Base-by-base conservation (phyloP, 495 filamentous ascomycete species). In the Aspergillus asperescens region DNA sequence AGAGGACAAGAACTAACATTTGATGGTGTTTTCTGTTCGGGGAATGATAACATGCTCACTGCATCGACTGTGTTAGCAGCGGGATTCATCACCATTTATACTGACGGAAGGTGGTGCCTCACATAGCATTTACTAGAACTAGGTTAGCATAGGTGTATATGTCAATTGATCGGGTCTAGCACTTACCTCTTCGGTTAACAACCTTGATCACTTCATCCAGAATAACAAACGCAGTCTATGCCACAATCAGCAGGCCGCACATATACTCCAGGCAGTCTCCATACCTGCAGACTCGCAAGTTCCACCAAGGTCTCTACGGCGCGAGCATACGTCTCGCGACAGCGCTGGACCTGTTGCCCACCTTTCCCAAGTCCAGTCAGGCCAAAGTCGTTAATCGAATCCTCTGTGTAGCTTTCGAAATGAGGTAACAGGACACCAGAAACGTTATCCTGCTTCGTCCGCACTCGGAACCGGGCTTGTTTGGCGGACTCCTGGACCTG, bases 171-270 rank as follows among this genome's bases (percentile, higher is more conserved):
- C n/a, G 16, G 22, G 20, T 12, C 38, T 9, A 23, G 2, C n/a
- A 62, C 79, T 68, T 72, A 85, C 84, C 86, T 88, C 93, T 86
- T 55, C 93, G 83, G 68, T 97, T 99, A 27, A 99, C 93, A 22
- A 96, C 88, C 77, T 99, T 99, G 71, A 99, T 99, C 48, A 99
- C 94, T 64, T 97, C 94, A 65, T 99, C 93, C 54, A 99, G 67
- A 56, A 96, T 96, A 32, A 99, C 88, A 63, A 99, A 99, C 5
- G 93, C 94, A 59, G 93, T 99, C 83, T 90, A 61, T 3, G n/a
- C 7, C 12, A 9, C 9, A 5, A 12, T 56, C 18, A 60, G 47
- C 38, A 13, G 29, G 43, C 23, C 19, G 40, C 9, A 10, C 8
- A 57, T 25, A 25, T 7, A n/a, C 7, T 9, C 18, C 8, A 6